Percentiles rank a stretch among this genome's conserved stretches.
These are phyloP conservation scores for Melastoma candidum DNA, from an alignment of 441 rosid genomes.

Conservation along the genomic window DNA sequence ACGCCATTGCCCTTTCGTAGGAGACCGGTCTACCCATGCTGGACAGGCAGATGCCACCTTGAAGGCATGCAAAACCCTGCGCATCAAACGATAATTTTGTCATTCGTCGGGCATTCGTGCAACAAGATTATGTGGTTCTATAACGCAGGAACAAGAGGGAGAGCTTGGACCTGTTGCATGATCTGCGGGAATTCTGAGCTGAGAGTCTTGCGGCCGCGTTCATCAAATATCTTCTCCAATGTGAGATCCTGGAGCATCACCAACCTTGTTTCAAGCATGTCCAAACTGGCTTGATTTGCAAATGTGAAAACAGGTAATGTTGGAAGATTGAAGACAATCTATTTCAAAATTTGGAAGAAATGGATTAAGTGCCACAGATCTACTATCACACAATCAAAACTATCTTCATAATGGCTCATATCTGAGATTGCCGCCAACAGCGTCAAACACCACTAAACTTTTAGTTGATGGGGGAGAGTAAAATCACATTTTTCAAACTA, in stretches of 20 bases:
- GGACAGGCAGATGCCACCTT: conserved; percentile 87
- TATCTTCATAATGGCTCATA: too few relatives aligned
- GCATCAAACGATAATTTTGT: neutral
- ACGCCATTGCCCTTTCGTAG: conserved; percentile 91
- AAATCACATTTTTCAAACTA: conserved; percentile 9
- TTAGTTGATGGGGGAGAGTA: neutral
- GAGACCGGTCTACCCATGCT: conserved; percentile 99
- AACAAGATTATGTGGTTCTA: neutral
- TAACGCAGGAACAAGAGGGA: neutral
- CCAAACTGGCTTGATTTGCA: conserved; percentile 96
- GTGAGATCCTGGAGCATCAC: conserved; percentile 86
- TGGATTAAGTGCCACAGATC: conserved; percentile 6
- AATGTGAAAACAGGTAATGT: conserved; percentile 81
- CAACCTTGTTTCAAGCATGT: conserved; percentile 92
- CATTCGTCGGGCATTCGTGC: neutral
- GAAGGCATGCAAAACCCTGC: conserved; percentile 88
- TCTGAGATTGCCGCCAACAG: too few relatives aligned
- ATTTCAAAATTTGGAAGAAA: neutral
- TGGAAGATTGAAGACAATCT: neutral
- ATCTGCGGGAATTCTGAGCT: conserved; percentile 95
- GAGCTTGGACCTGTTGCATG: conserved; percentile 78
- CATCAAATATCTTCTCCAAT: conserved; percentile 92
- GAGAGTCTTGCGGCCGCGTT: conserved; percentile 78
- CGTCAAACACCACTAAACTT: too few relatives aligned
- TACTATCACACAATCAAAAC: too few relatives aligned